Evolutionary conservation across 1,284 basidiomycete species (phyloP).

Genomic region (Melampsora americana): DNA sequence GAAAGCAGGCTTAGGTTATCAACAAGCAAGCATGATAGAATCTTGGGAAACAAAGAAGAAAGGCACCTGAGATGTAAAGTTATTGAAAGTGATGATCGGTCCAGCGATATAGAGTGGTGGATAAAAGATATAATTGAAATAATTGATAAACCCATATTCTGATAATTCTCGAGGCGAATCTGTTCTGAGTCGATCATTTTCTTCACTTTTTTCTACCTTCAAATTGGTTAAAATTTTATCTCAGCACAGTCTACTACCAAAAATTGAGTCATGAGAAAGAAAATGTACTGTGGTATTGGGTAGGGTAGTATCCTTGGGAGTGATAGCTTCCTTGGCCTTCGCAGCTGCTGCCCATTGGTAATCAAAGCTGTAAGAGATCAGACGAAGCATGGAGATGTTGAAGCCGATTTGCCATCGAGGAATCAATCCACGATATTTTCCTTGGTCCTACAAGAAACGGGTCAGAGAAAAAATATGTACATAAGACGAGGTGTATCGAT

Average conservation of each 20-base stretch:
- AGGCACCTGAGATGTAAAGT: constrained; percentile 82
- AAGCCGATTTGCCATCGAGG: constrained; percentile 91
- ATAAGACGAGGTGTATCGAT: background rate
- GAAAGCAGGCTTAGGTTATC: background rate
- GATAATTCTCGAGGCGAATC: constrained; percentile 56
- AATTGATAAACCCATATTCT: constrained; percentile 63
- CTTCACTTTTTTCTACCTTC: constrained; percentile 49
- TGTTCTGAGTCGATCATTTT: constrained; percentile 63
- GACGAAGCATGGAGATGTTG: constrained; percentile 93
- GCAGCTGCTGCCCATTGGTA: constrained; percentile 66
- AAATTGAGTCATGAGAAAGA: background rate
- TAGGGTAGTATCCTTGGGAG: constrained; percentile 52
- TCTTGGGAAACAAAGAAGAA: constrained; percentile 10
- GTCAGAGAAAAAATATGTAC: constrained; percentile 4
- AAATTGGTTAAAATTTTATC: constrained; percentile 42
- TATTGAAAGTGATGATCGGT: constrained; percentile 93
- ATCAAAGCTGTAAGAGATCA: constrained; percentile 90
- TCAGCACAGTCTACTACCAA: background rate
- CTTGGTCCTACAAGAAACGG: constrained; percentile 61
- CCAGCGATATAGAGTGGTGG: constrained; percentile 93
- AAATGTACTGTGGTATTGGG: background rate
- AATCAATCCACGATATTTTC: constrained; percentile 63
- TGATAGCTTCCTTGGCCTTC: constrained; percentile 48
- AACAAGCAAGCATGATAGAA: constrained; percentile 56
- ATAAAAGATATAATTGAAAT: constrained; percentile 75